Conservation (phyloP, 352 stramenopile genomes). For the Thalassiosira oceanica region DNA sequence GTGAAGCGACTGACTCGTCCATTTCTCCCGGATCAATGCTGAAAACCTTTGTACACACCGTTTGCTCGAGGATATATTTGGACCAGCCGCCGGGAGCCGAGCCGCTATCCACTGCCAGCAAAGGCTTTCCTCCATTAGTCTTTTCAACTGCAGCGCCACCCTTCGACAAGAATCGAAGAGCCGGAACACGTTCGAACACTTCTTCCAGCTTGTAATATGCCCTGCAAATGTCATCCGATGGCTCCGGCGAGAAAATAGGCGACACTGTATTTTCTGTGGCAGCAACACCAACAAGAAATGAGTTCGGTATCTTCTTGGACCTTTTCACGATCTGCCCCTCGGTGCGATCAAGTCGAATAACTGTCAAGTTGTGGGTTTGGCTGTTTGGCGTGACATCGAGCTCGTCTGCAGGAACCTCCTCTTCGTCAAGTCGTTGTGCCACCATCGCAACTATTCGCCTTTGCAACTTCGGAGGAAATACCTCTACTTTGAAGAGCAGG, state of each 20-base stretch:
- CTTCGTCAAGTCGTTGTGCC: too few relatives aligned
- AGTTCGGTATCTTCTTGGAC: background rate
- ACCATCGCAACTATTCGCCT: too few relatives aligned
- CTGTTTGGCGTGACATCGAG: too few relatives aligned
- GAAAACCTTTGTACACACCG: constrained; percentile 38
- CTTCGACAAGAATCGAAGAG: background rate
- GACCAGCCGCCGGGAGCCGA: constrained; percentile 66
- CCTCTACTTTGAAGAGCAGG: too few relatives aligned
- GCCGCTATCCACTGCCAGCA: constrained; percentile 60
- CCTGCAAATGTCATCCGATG: constrained; percentile 8
- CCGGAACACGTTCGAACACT: constrained; percentile 1
- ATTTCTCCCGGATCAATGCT: constrained; percentile 66
- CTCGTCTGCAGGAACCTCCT: too few relatives aligned
- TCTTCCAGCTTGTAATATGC: constrained; percentile 23
- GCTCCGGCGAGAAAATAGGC: background rate
- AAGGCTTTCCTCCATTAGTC: constrained; percentile 1
- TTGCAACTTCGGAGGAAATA: too few relatives aligned
- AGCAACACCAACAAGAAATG: constrained; percentile 5
- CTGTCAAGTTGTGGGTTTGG: too few relatives aligned
- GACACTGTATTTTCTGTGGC: constrained; percentile 7
- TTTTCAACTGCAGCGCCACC: background rate
- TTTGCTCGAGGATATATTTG: constrained; percentile 56
- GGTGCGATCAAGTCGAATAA: too few relatives aligned
- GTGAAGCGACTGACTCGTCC: constrained; percentile 22
- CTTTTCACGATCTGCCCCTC: constrained; percentile 1